Base-by-base conservation (phyloP, 2,329 filamentous ascomycete species). In the Apiospora hydei region DNA sequence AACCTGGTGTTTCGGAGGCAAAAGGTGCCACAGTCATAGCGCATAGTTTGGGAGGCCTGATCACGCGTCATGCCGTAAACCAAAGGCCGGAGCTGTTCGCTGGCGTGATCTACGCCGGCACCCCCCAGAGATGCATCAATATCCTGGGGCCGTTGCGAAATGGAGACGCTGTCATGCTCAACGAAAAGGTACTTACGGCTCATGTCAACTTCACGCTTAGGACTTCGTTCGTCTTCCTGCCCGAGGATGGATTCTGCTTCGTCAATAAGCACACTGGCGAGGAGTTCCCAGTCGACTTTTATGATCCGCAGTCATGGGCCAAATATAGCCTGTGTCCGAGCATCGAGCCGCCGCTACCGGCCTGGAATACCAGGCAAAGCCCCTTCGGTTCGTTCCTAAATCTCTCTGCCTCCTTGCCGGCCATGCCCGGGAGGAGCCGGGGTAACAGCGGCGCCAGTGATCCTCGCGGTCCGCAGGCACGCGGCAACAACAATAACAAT, bases 131-230 rank as follows among this genome's bases (percentile, higher is more conserved):
- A 70, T 98, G 95, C 79, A 90, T 98, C 80, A 98, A 98, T 80
- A 96, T 98, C 69, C 87, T 98, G 4, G 96, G 96, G 0, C 95
- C 95, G 0, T 82, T 98, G 16, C 91, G 95, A 47, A 96, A 97
- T 77, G 95, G 95, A n/a, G 95, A 98, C 79, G 93, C 95, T 24
- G 95, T 98, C 0, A 87, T 98, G 0, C 87, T 98, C 72, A 97
- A 95, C 77, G 95, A 95, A 73, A 94, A 94, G 75, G 92, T 98
- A 0, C 87, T 98, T 21, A 98, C 95, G 0, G 95, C 96, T 0
- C 94, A 96, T 79, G 95, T 98, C 76, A 97, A 97, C 82, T 98
- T 98, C 78, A 95, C 93, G 0, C 91, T 98, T 69, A 89, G 96
- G 10, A 97, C 95, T 0, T 95, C 91, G 57, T 98, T 94, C 78